Conservation (phyloP, 2,329 filamentous ascomycete species). For the Huntiella abstrusa region DNA sequence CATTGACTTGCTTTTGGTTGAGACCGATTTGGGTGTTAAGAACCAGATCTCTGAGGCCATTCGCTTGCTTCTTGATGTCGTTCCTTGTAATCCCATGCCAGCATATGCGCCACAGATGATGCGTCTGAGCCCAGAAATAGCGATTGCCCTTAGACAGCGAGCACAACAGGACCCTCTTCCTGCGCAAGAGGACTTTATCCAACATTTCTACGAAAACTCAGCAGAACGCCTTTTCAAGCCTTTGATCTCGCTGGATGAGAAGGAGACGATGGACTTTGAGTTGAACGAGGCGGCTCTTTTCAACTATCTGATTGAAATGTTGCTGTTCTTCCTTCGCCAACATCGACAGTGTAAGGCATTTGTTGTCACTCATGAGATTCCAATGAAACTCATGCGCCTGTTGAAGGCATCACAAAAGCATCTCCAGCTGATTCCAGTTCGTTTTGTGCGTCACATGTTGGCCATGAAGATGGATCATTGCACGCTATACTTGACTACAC, state of each 20-base stretch:
- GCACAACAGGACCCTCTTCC: constrained; percentile 33
- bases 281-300: constrained; percentile 81
- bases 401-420: constrained; percentile 76
- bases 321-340: constrained; percentile 84
- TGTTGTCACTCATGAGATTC: constrained; percentile 60
- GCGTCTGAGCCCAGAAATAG: constrained; percentile 15
- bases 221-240: constrained; percentile 74
- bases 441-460: constrained; percentile 80
- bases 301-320: constrained; percentile 75
- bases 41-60: constrained; percentile 89
- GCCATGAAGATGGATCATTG: constrained; percentile 83
- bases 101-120: constrained; percentile 15
- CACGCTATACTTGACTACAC: constrained; percentile 63
- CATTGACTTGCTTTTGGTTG: constrained; percentile 77
- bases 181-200: constrained; percentile 70
- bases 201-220: constrained; percentile 76
- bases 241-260: constrained; percentile 57
- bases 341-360: constrained; percentile 82
- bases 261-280: constrained; percentile 49
- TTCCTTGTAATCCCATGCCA: constrained; percentile 15
- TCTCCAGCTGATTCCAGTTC: constrained; percentile 79
- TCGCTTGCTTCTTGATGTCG: constrained; percentile 71
- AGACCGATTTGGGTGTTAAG: constrained; percentile 86
- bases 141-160: constrained; percentile 23
- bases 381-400: constrained; percentile 63